Conservation (phyloP, 2,329 filamentous ascomycete genomes). For the Erysiphe pulchra region DNA sequence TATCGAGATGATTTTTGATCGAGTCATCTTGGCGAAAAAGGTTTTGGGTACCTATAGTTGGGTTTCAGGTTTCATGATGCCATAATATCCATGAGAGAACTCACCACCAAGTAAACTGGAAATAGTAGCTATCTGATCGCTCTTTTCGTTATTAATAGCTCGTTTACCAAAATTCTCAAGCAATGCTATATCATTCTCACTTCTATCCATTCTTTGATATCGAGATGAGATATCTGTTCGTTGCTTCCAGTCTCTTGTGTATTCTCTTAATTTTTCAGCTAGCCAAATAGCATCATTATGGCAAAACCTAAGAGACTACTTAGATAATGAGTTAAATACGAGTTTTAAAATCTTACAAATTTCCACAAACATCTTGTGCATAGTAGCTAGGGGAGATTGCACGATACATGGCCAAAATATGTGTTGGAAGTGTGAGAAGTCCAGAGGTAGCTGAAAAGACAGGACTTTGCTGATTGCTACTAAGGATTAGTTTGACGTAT, state of each 20-base stretch:
- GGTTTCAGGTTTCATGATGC: background rate
- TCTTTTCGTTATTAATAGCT: constrained; percentile 34
- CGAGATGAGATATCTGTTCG: constrained; percentile 24
- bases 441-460: constrained; percentile 42
- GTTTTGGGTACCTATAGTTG: constrained; percentile 23
- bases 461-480: constrained; percentile 13
- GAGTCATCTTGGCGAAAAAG: constrained; percentile 25
- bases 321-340: background rate
- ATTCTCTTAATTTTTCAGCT: constrained; percentile 26
- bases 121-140: constrained; percentile 32
- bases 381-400: constrained; percentile 56
- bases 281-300: constrained; percentile 44
- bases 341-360: constrained; percentile 25
- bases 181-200: constrained; percentile 33
- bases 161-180: constrained; percentile 33
- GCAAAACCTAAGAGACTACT: constrained; percentile 14
- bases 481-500: background rate
- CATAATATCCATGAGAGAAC: constrained; percentile 1
- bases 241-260: constrained; percentile 24
- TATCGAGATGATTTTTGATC: constrained; percentile 19
- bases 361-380: constrained; percentile 30
- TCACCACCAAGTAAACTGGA: constrained; percentile 30
- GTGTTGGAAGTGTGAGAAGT: constrained; percentile 44
- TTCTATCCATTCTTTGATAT: constrained; percentile 26
- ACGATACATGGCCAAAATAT: constrained; percentile 54